Evolutionary conservation across 2,329 filamentous ascomycete genomes (phyloP).

Genomic region (Apiospora koreana): DNA sequence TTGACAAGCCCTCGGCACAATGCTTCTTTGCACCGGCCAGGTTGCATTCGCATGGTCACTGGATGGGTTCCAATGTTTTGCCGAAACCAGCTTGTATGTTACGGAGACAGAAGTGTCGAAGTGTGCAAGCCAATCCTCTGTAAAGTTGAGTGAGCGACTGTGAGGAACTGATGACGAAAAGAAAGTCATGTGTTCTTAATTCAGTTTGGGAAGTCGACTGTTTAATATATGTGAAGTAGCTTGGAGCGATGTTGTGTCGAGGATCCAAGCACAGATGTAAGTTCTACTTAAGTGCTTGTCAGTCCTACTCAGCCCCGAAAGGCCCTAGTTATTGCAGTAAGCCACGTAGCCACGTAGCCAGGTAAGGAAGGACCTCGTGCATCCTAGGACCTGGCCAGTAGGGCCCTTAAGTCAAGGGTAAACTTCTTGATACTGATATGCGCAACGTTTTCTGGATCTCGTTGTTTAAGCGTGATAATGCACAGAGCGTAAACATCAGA

Average conservation of each 20-base stretch:
- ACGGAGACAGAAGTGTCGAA: background rate
- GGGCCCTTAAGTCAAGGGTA: no score
- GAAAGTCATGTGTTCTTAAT: background rate
- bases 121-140: background rate
- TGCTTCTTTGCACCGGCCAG: background rate
- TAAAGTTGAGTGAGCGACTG: background rate
- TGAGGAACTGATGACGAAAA: background rate
- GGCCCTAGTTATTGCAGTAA: background rate
- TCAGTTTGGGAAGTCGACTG: no score
- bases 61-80: background rate
- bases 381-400: background rate
- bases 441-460: no score
- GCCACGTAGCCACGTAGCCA: no score
- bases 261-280: no score
- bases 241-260: no score
- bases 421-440: no score
- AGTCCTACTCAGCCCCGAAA: background rate
- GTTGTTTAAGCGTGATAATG: no score
- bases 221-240: no score
- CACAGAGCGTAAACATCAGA: no score
- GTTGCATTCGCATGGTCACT: background rate
- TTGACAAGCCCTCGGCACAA: background rate
- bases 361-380: background rate
- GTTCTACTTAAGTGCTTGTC: background rate
- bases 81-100: background rate